Conservation (phyloP, 164 flowering plant species). For the Umbellularia californica region DNA sequence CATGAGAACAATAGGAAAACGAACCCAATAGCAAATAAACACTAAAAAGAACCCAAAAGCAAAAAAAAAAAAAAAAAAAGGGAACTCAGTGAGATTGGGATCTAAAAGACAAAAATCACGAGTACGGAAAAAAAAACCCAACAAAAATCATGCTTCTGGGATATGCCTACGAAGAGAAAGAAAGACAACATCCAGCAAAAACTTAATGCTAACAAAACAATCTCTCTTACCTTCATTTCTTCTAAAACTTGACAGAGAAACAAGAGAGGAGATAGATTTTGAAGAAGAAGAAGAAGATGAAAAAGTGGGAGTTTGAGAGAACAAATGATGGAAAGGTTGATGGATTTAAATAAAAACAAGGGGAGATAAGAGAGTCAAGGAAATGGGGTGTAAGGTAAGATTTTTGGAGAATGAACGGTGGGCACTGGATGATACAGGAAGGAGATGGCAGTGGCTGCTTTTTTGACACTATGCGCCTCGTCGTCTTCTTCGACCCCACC, state of each 20-base stretch:
- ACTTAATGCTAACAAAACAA: background rate
- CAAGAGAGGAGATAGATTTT: background rate
- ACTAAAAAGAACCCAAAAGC: background rate
- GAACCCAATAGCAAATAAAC: background rate
- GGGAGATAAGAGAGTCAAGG: background rate
- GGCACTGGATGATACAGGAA: background rate
- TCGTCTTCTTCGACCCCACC: background rate
- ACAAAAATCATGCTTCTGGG: background rate
- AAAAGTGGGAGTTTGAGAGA: background rate
- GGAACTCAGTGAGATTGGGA: background rate
- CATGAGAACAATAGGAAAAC: background rate
- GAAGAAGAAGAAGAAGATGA: background rate
- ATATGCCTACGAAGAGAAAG: background rate
- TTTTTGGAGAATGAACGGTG: background rate
- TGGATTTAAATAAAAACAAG: background rate
- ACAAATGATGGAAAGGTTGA: background rate
- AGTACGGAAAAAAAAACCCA: background rate
- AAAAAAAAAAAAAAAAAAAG: background rate
- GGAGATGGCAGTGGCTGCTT: background rate
- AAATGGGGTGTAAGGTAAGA: background rate
- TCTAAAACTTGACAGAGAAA: background rate
- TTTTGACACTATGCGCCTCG: background rate
- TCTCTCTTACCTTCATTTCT: background rate
- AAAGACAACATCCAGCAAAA: background rate
- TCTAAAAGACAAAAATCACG: background rate